Base-by-base conservation (phyloP, 1,139 yeast species). In the Candida tunisiensis region DNA sequence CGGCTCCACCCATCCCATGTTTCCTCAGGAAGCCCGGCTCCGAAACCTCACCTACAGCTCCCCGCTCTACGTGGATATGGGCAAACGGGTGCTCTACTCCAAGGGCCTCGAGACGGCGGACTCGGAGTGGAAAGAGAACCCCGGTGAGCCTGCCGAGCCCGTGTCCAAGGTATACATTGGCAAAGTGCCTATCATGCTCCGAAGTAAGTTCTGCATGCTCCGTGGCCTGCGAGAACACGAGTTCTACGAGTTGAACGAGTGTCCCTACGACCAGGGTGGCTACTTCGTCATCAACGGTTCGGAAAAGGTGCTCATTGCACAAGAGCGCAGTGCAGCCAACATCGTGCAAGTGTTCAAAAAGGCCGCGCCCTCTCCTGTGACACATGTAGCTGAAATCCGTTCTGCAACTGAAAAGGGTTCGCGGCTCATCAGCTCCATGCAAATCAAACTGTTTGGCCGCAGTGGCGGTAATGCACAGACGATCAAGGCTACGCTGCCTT, bases 251-350 rank as follows among this genome's bases (percentile, higher is more conserved):
- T 69, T 88, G 47, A 85, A 88, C 55, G 99, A 88, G 57, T 88
- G 99, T 58, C 98, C 98, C 17, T 88, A 80, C 54, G 99, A 88
- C 64, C 88, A 83, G 88, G 99, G 99, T 53, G 99, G 99, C 36
- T 88, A 88, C 55, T 88, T 88, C 49, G 91, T 88, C 43, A 88
- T 88, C 48, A 88, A 88, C 58, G 99, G 99, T 44, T 83, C 95
- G 15, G 99, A 88, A 55, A 88, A 88, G 55, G 99, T 88, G 33
- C 65, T 88, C 47, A 88, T 88, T 61, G 98, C 98, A 15, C 99
- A 88, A 57, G 99, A 88, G 57, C 72, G 98, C 57, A 74, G 92
- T 40, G 96, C 98, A 6, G 98, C 98, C 31, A 88, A 88, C 49
- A 88, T 88, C 42, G 98, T 88, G 23, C 98, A 88, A 57, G 99